These are phyloP conservation scores for Sclerotinia subarctica DNA, from an alignment of 2,329 filamentous ascomycete species.

Conservation along the genomic window DNA sequence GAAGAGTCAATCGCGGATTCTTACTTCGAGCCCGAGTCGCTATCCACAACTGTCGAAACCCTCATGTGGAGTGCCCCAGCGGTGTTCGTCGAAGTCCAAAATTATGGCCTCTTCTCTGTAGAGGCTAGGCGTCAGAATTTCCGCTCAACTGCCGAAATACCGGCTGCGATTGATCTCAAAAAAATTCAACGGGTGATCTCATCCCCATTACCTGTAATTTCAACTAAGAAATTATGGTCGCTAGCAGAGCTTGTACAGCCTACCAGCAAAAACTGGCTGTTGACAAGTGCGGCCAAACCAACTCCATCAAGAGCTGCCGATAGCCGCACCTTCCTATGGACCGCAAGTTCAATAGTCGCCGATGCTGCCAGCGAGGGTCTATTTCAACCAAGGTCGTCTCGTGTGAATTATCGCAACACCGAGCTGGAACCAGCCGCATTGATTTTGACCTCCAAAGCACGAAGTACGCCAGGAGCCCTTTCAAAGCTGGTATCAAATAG, in stretches of 20 bases:
- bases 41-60: neutral
- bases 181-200: conserved; percentile 24
- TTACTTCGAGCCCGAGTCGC: neutral
- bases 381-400: conserved; percentile 22
- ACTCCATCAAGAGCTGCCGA: neutral
- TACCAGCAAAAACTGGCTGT: conserved; percentile 23
- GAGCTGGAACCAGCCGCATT: conserved; percentile 31
- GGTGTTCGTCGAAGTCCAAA: neutral
- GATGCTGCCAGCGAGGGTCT: conserved; percentile 24
- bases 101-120: conserved; percentile 30
- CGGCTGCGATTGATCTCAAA: conserved; percentile 27
- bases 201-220: conserved; percentile 20
- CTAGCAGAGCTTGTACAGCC: neutral
- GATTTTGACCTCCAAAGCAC: conserved; percentile 30
- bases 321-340: conserved; percentile 25
- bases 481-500: conserved; percentile 28
- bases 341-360: neutral
- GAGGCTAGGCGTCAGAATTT: conserved; percentile 21
- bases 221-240: conserved; percentile 30
- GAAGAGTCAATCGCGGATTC: neutral
- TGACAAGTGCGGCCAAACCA: conserved; percentile 3
- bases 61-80: conserved; percentile 25
- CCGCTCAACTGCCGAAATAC: conserved; percentile 27
- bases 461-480: conserved; percentile 20
- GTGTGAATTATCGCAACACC: conserved; percentile 28